These are phyloP conservation scores for Avena atlantica DNA, from an alignment of 176 grass and related monocot genomes.

Conservation along the genomic window DNA sequence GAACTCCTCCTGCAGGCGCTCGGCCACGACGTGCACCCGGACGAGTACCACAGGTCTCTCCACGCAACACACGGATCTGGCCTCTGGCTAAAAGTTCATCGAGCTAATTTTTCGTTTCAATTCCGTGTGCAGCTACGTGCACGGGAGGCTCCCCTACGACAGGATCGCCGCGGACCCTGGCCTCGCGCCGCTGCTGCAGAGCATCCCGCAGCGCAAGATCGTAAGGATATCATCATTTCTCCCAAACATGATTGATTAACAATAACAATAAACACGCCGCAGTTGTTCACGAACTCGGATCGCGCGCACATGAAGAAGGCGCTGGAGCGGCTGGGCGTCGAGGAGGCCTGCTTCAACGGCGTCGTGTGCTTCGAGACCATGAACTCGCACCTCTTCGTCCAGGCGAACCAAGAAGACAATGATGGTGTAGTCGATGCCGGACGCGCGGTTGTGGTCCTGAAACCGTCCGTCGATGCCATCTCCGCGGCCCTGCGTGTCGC, in stretches of 20 bases:
- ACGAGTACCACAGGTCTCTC: constrained; percentile 92
- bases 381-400: constrained; percentile 74
- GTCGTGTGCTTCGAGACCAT: constrained; percentile 97
- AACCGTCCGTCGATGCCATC: constrained; percentile 69
- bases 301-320: constrained; percentile 59
- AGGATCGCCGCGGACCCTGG: constrained; percentile 58
- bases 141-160: constrained; percentile 84
- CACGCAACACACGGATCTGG: too few species aligned
- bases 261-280: too few species aligned
- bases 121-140: constrained; percentile 62
- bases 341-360: constrained; percentile 62
- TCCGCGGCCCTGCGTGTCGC: constrained; percentile 58
- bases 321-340: constrained; percentile 68
- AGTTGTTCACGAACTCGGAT: constrained; percentile 97
- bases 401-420: not conserved
- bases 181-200: constrained; percentile 58
- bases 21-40: constrained; percentile 82
- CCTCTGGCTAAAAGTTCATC: too few species aligned
- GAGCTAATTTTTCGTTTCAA: not conserved
- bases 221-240: constrained; percentile 40
- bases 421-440: not conserved
- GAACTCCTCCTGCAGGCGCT: constrained; percentile 54
- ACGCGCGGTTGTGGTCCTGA: constrained; percentile 52
- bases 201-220: constrained; percentile 80
- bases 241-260: too few species aligned